Conservation (phyloP, 2,329 filamentous ascomycete genomes). For the Fusarium sp. region DNA sequence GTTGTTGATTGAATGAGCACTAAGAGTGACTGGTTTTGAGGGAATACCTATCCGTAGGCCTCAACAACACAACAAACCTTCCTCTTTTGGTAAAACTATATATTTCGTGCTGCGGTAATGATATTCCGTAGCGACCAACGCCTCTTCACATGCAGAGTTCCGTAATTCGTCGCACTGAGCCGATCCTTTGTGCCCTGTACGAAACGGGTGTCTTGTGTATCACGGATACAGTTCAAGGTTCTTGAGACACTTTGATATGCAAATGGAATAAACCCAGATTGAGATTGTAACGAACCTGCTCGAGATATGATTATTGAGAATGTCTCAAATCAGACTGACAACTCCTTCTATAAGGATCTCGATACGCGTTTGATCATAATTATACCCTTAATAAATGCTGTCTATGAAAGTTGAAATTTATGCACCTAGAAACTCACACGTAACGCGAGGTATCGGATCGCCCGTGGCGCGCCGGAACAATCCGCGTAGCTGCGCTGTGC, state of each 20-base stretch:
- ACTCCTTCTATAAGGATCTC: neutral
- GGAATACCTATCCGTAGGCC: neutral
- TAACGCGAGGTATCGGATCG: constrained; percentile 24
- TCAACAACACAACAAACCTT: constrained; percentile 15
- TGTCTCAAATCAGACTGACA: neutral
- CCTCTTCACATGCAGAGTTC: neutral
- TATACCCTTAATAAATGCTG: neutral
- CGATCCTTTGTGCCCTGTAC: constrained; percentile 6
- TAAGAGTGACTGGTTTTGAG: neutral
- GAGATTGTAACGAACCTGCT: neutral
- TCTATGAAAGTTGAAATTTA: neutral
- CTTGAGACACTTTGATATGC: neutral
- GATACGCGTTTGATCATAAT: neutral
- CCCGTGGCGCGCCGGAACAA: constrained; percentile 25
- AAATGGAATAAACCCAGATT: neutral
- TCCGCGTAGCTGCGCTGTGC: constrained; percentile 8
- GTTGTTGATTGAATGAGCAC: neutral
- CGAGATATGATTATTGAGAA: neutral
- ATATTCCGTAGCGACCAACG: neutral
- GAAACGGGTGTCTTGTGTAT: neutral
- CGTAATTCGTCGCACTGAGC: constrained; percentile 5
- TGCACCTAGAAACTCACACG: constrained; percentile 2
- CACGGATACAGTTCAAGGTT: neutral
- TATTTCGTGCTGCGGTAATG: constrained; percentile 2
- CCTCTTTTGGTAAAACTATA: constrained; percentile 1